Evolutionary conservation across 1,284 basidiomycete species (phyloP).

Genomic region (Pterulicium gracile): DNA sequence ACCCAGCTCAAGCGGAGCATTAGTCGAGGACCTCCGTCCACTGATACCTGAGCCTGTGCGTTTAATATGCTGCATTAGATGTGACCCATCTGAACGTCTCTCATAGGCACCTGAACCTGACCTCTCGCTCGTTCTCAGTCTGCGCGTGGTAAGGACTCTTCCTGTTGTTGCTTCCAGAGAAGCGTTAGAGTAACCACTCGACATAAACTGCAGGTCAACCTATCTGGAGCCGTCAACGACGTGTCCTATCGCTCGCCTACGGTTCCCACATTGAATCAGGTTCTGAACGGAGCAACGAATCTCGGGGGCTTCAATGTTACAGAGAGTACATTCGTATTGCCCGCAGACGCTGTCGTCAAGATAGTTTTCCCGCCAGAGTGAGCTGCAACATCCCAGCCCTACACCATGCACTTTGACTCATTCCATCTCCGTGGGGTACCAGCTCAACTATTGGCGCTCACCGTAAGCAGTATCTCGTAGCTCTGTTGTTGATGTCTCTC

Average conservation of each 20-base stretch:
- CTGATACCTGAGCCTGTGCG: constrained; percentile 10
- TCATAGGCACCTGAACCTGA: constrained; percentile 8
- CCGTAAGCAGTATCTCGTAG: too few species aligned
- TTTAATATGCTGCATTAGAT: background rate
- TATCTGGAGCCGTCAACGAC: constrained; percentile 17
- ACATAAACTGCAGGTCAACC: constrained; percentile 8
- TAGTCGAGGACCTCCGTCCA: constrained; percentile 18
- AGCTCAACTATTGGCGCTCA: too few species aligned
- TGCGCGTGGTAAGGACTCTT: constrained; percentile 9
- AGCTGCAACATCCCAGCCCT: too few species aligned
- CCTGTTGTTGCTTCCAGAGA: background rate
- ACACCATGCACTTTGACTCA: too few species aligned
- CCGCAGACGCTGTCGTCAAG: constrained; percentile 15
- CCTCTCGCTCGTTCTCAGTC: constrained; percentile 10
- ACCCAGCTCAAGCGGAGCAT: constrained; percentile 14
- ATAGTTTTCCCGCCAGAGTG: constrained; percentile 14
- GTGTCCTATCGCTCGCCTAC: constrained; percentile 17
- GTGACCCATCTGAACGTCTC: background rate
- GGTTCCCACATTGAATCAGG: constrained; percentile 17
- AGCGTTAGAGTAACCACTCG: background rate
- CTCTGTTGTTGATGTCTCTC: background rate
- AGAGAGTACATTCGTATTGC: constrained; percentile 20
- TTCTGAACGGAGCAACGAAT: constrained; percentile 15
- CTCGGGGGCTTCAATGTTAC: constrained; percentile 15
- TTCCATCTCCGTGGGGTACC: too few species aligned